Percentiles rank a stretch among this genome's conserved stretches.
These are phyloP conservation scores for Pyricularia grisea DNA, from an alignment of 2,329 filamentous ascomycete species.

Conservation along the genomic window DNA sequence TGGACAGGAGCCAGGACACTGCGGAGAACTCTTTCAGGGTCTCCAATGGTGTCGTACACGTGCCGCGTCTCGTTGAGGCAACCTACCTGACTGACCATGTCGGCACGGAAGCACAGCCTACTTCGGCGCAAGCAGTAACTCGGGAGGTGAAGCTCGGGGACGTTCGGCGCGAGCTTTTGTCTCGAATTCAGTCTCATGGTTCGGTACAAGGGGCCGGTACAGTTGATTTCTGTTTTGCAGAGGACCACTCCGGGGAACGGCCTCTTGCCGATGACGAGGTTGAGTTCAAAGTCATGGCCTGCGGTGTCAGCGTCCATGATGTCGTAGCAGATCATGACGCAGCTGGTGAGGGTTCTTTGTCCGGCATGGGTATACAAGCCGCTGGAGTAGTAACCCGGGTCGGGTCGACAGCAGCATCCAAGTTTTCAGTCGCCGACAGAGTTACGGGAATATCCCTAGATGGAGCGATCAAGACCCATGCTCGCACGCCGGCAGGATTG, in stretches of 20 bases:
- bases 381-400: background rate
- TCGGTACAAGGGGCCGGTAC: background rate
- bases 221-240: background rate
- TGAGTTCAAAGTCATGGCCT: background rate
- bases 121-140: background rate
- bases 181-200: background rate
- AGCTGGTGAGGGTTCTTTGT: background rate
- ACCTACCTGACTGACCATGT: constrained; percentile 11
- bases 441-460: background rate
- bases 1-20: background rate
- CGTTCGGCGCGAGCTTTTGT: background rate
- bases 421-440: constrained; percentile 1
- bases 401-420: background rate
- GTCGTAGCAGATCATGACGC: background rate
- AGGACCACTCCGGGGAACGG: background rate
- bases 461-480: background rate
- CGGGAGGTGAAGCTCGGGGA: background rate
- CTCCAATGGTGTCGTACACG: constrained; percentile 6
- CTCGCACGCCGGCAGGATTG: background rate
- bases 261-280: constrained; percentile 1
- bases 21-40: constrained; percentile 14
- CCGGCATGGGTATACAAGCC: background rate
- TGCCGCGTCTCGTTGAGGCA: constrained; percentile 11
- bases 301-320: background rate
- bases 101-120: background rate